These are phyloP conservation scores for Diplodia intermedia DNA, from an alignment of 2,329 filamentous ascomycete species.

Conservation along the genomic window DNA sequence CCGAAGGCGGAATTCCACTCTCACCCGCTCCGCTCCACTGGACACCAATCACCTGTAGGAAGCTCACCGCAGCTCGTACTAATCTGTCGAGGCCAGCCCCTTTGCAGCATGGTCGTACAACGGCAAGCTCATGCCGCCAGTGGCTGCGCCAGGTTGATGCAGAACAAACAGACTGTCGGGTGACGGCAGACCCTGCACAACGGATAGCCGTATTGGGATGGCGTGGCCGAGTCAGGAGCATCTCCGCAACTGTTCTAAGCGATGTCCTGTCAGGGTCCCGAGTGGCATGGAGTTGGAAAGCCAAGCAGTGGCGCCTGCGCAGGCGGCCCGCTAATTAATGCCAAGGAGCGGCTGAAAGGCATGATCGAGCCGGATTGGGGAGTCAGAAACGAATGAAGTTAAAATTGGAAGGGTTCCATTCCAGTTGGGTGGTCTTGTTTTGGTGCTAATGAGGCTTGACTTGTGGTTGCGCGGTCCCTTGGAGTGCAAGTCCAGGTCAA, in stretches of 20 bases:
- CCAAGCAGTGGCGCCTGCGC: slow-evolving; percentile 13
- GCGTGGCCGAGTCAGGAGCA: slow-evolving; percentile 12
- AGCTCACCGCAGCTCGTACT: slow-evolving; percentile 9
- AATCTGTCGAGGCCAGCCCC: slow-evolving; percentile 5
- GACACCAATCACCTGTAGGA: neutral
- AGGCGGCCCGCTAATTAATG: slow-evolving; percentile 17
- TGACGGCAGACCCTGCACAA: slow-evolving; percentile 1
- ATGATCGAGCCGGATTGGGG: slow-evolving; percentile 2
- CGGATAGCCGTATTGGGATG: slow-evolving; percentile 7
- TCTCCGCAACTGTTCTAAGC: slow-evolving; percentile 4
- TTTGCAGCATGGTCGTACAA: slow-evolving; percentile 9
- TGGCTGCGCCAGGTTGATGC: slow-evolving; percentile 1
- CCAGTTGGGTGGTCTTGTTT: neutral
- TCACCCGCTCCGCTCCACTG: neutral
- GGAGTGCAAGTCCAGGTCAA: neutral
- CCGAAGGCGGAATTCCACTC: slow-evolving; percentile 5
- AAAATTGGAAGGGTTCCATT: slow-evolving; percentile 4
- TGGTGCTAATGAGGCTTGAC: slow-evolving; percentile 14
- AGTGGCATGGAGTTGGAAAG: slow-evolving; percentile 4
- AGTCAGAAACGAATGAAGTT: slow-evolving; percentile 9
- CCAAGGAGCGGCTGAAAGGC: slow-evolving; percentile 27
- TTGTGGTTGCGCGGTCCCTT: neutral
- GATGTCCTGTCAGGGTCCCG: slow-evolving; percentile 7
- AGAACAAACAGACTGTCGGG: neutral
- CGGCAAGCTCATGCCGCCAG: slow-evolving; percentile 1